A percentile compares a stretch with the other conserved stretches of the same genome.
These are phyloP conservation scores for Babjeviella inositovora DNA, from an alignment of 805 yeast species.

Conservation along the genomic window DNA sequence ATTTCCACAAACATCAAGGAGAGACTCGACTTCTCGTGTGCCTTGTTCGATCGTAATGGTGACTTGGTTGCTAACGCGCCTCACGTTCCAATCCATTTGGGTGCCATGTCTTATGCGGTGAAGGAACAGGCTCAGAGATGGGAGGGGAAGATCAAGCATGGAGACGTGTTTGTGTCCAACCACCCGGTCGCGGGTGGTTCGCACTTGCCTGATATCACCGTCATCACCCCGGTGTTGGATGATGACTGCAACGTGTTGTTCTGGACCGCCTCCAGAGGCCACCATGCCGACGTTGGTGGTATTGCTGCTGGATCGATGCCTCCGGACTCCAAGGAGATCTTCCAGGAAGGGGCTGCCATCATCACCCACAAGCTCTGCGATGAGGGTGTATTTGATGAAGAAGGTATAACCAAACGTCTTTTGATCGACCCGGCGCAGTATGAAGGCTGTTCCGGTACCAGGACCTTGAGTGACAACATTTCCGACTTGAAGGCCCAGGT, in stretches of 20 bases:
- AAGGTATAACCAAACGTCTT: conserved; percentile 41
- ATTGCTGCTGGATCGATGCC: conserved; percentile 91
- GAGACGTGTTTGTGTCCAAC: conserved; percentile 66
- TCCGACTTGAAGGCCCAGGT: conserved; percentile 77
- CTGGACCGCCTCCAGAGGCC: conserved; percentile 90
- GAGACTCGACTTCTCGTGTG: conserved; percentile 73
- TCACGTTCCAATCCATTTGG: conserved; percentile 75
- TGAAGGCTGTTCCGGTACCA: conserved; percentile 83
- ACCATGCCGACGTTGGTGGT: conserved; percentile 94
- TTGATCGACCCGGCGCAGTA: conserved; percentile 61
- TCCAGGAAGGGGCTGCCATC: conserved; percentile 87
- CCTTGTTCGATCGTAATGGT: conserved; percentile 64
- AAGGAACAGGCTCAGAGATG: conserved; percentile 48
- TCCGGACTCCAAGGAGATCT: conserved; percentile 69
- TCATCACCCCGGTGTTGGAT: conserved; percentile 79
- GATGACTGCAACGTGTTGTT: conserved; percentile 43
- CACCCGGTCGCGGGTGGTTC: conserved; percentile 82
- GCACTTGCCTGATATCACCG: conserved; percentile 83
- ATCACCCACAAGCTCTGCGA: conserved; percentile 60
- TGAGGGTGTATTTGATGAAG: conserved; percentile 64
- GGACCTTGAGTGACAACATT: conserved; percentile 70
- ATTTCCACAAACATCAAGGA: conserved; percentile 78
- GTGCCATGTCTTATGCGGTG: conserved; percentile 76
- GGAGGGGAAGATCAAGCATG: conserved; percentile 47
- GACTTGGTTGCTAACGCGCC: conserved; percentile 80